These are phyloP conservation scores for Phoma sp. DNA, from an alignment of 2,329 filamentous ascomycete genomes.

Conservation along the genomic window DNA sequence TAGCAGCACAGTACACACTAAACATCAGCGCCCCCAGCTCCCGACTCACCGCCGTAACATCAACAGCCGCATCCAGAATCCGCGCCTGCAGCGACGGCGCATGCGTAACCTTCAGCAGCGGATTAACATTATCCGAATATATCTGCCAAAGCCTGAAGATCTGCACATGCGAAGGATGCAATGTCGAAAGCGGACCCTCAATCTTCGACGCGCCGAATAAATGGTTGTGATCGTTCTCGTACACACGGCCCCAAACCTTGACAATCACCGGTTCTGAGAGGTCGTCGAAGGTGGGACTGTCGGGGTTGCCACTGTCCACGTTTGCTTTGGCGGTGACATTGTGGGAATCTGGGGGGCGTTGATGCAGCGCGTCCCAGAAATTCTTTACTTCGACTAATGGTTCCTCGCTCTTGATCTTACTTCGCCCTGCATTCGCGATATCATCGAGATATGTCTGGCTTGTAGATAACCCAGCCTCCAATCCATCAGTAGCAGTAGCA, in stretches of 20 bases:
- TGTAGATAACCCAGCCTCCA: not conserved
- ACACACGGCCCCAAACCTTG: slow-evolving; percentile 55
- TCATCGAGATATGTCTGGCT: not conserved
- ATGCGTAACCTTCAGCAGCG: slow-evolving; percentile 40
- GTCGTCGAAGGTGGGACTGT: slow-evolving; percentile 15
- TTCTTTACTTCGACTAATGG: slow-evolving; percentile 14
- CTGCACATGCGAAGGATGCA: slow-evolving; percentile 72
- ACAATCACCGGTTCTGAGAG: slow-evolving; percentile 42
- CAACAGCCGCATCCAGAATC: slow-evolving; percentile 66
- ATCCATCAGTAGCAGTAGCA: not conserved
- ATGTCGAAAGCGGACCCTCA: slow-evolving; percentile 66
- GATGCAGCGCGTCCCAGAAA: slow-evolving; percentile 36
- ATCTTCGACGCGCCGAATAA: slow-evolving; percentile 60
- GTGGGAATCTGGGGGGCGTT: not conserved
- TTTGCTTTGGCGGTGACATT: slow-evolving; percentile 2
- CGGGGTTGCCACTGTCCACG: slow-evolving; percentile 3
- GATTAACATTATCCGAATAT: slow-evolving; percentile 62
- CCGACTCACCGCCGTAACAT: slow-evolving; percentile 59
- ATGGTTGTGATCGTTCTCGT: slow-evolving; percentile 56
- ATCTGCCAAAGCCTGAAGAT: slow-evolving; percentile 77
- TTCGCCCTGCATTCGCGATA: not conserved
- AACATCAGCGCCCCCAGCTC: slow-evolving; percentile 63
- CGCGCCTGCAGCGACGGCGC: slow-evolving; percentile 57
- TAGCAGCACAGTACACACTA: slow-evolving; percentile 41
- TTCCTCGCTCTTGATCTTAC: slow-evolving; percentile 15